A percentile compares a stretch with the other conserved stretches of the same genome.
phyloP scores from a whole-genome alignment of 2,329 filamentous ascomycete genomes.

The Claviceps capensis region DNA sequence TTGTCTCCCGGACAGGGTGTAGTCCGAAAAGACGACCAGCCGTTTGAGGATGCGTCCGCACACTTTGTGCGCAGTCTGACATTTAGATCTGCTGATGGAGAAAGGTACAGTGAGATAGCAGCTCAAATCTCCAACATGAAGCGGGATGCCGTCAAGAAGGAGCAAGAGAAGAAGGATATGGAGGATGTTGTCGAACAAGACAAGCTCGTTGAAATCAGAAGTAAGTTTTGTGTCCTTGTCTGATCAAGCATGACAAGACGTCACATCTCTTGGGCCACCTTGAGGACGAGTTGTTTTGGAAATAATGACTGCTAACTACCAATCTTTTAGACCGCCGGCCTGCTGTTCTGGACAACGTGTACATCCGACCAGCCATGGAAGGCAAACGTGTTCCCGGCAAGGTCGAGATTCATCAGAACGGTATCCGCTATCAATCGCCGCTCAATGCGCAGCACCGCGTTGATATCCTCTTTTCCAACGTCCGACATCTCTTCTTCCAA shows the following conservation, averaged over 20 bases:
- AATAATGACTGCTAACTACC: not conserved
- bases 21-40: constrained; percentile 91
- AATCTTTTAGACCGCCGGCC: constrained; percentile 63
- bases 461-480: constrained; percentile 93
- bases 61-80: constrained; percentile 95
- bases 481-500: constrained; percentile 98
- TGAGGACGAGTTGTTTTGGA: too few species aligned
- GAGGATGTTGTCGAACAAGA: constrained; percentile 98
- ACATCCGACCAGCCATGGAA: constrained; percentile 87
- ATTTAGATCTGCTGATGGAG: constrained; percentile 79
- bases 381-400: constrained; percentile 93
- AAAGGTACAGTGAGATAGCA: constrained; percentile 80
- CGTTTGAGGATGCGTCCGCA: constrained; percentile 89
- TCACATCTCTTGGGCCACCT: not conserved
- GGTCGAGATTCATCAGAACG: constrained; percentile 96
- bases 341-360: constrained; percentile 82
- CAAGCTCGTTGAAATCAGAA: constrained; percentile 88
- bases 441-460: constrained; percentile 71
- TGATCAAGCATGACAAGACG: not conserved
- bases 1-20: constrained; percentile 94
- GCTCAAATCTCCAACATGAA: constrained; percentile 93
- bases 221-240: constrained; percentile 31
- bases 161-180: constrained; percentile 99
- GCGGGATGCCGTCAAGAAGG: constrained; percentile 78
- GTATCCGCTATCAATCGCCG: constrained; percentile 85